Percentiles rank a stretch among this genome's conserved stretches.
phyloP scores from a whole-genome alignment of 2,329 filamentous ascomycete species.

The Exophiala sp. region DNA sequence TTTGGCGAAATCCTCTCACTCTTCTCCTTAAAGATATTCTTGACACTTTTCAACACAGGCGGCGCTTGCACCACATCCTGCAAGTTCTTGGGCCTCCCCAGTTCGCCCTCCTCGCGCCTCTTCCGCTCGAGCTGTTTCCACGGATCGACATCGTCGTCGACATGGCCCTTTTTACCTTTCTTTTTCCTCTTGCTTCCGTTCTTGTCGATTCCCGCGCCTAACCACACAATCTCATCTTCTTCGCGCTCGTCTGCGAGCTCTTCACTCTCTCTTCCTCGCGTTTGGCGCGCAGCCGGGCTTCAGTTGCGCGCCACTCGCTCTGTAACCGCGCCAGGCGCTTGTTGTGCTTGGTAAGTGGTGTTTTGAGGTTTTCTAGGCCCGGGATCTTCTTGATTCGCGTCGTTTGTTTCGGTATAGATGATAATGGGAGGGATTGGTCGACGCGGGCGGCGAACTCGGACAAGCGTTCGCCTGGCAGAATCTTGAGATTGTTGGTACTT shows the following conservation, averaged over 20 bases:
- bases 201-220: conserved; percentile 48
- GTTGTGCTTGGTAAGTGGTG: conserved; percentile 73
- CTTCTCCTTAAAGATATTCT: conserved; percentile 26
- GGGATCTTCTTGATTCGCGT: conserved; percentile 48
- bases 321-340: conserved; percentile 63
- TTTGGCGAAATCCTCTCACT: too few relatives aligned
- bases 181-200: conserved; percentile 41
- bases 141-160: conserved; percentile 63
- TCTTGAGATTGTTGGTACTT: conserved; percentile 47
- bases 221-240: conserved; percentile 59
- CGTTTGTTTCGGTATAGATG: conserved; percentile 55
- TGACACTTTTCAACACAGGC: conserved; percentile 57
- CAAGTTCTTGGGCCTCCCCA: conserved; percentile 35
- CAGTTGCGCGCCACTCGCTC: conserved; percentile 52
- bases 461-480: conserved; percentile 75
- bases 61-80: conserved; percentile 57
- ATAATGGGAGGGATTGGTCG: conserved; percentile 72
- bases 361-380: conserved; percentile 50
- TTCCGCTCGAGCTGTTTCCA: conserved; percentile 69
- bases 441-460: conserved; percentile 77
- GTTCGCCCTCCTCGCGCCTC: conserved; percentile 48
- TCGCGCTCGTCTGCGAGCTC: conserved; percentile 57
- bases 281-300: conserved; percentile 57
- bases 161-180: conserved; percentile 42
- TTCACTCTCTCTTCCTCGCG: conserved; percentile 68